A percentile compares a stretch with the other conserved stretches of the same genome.
Conservation (phyloP, 129 eudicot species). For the Tagetes patula region DNA sequence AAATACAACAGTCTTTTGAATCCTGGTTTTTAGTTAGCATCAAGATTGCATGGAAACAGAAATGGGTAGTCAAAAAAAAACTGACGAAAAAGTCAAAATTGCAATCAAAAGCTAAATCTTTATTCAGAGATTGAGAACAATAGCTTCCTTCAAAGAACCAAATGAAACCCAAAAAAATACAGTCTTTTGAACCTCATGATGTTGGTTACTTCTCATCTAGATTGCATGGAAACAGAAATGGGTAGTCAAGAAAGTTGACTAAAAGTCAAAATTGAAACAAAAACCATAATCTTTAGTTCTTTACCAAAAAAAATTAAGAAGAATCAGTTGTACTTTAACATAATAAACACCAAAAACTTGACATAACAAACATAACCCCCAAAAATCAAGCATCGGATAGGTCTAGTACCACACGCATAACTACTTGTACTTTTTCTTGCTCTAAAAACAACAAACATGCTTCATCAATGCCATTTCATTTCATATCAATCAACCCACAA, state of each 20-base stretch:
- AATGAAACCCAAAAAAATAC: not conserved
- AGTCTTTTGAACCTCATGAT: not conserved
- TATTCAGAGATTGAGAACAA: slow-evolving; percentile 9
- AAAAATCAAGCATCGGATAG: slow-evolving; percentile 8
- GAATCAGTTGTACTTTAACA: not conserved
- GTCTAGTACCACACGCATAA: slow-evolving; percentile 29
- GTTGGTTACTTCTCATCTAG: not conserved
- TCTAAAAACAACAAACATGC: slow-evolving; percentile 24
- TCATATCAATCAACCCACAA: slow-evolving; percentile 28
- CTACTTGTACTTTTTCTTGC: slow-evolving; percentile 30
- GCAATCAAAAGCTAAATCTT: slow-evolving; percentile 12
- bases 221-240: not conserved
- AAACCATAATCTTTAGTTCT: slow-evolving; percentile 9
- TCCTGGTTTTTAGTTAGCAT: not conserved
- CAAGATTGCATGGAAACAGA: slow-evolving; percentile 12
- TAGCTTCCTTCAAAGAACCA: not conserved
- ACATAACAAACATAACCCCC: slow-evolving; percentile 13
- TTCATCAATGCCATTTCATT: slow-evolving; percentile 35
- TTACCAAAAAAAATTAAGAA: slow-evolving; percentile 4
- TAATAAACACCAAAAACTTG: not conserved
- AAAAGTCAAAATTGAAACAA: slow-evolving; percentile 16
- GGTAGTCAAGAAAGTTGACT: slow-evolving; percentile 20
- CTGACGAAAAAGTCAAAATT: slow-evolving; percentile 14
- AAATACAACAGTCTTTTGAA: not conserved
- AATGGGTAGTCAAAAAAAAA: slow-evolving; percentile 3